Percentiles rank a stretch among this genome's conserved stretches.
These are phyloP conservation scores for Kalmusia sp. DNA, from an alignment of 2,329 filamentous ascomycete genomes.

Conservation along the genomic window DNA sequence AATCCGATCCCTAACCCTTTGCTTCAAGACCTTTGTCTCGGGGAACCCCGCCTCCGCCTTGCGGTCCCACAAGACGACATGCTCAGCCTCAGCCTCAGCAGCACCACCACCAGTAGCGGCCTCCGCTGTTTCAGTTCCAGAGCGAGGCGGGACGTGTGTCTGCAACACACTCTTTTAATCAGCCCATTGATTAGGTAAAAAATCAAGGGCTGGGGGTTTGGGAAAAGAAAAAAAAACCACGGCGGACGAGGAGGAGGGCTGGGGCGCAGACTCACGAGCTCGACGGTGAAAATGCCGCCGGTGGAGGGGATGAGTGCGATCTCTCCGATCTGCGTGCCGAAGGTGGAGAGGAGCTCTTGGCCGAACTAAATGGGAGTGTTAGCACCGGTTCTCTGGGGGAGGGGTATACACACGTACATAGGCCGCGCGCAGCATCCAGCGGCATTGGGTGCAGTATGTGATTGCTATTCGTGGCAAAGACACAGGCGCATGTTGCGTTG, in stretches of 20 bases:
- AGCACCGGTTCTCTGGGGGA: not conserved
- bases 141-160: conserved; percentile 37
- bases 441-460: conserved; percentile 91
- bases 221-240: not conserved
- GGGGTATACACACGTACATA: conserved; percentile 65
- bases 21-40: conserved; percentile 90
- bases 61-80: conserved; percentile 82
- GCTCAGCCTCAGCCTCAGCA: conserved; percentile 41
- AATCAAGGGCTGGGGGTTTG: no score
- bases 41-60: conserved; percentile 89
- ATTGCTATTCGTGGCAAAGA: conserved; percentile 80
- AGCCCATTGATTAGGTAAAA: no score
- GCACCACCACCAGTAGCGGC: conserved; percentile 2
- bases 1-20: conserved; percentile 80
- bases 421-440: conserved; percentile 86
- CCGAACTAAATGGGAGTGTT: conserved; percentile 68
- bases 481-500: conserved; percentile 31
- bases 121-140: no score
- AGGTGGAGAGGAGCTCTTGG: conserved; percentile 94
- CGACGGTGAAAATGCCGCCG: conserved; percentile 82
- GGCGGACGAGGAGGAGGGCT: no score
- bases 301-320: conserved; percentile 85
- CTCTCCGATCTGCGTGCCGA: conserved; percentile 82
- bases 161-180: conserved; percentile 12
- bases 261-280: conserved; percentile 62